phyloP scores from a whole-genome alignment of 2,329 filamentous ascomycete genomes.

The Oidium heveae region DNA sequence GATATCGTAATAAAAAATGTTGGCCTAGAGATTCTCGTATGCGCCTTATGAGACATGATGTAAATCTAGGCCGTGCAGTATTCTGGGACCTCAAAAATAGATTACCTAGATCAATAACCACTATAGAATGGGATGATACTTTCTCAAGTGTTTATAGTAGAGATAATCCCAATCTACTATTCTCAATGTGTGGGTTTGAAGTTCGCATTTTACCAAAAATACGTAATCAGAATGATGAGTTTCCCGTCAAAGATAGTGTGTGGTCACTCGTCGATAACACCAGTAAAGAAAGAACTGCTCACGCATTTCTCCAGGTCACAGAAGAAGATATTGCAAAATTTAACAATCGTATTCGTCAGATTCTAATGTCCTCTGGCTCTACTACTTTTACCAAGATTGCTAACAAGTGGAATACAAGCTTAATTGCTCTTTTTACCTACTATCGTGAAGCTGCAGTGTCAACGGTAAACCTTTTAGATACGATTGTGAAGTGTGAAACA shows the following conservation, averaged over 20 bases:
- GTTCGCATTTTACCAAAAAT: conserved; percentile 90
- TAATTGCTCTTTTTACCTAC: conserved; percentile 95
- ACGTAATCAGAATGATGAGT: conserved; percentile 86
- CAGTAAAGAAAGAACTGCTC: conserved; percentile 86
- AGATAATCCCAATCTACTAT: conserved; percentile 89
- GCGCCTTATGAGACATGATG: conserved; percentile 95
- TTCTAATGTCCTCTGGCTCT: conserved; percentile 97
- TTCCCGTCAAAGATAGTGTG: conserved; percentile 90
- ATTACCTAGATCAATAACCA: conserved; percentile 78
- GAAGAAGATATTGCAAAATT: conserved; percentile 97
- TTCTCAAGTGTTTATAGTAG: conserved; percentile 95
- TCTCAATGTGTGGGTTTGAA: conserved; percentile 96
- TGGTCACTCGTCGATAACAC: conserved; percentile 95
- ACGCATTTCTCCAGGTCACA: conserved; percentile 92
- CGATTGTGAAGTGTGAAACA: conserved; percentile 97
- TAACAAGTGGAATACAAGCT: conserved; percentile 97
- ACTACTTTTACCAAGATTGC: conserved; percentile 99
- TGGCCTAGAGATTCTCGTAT: conserved; percentile 96
- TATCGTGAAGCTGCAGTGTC: conserved; percentile 95
- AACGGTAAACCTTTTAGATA: conserved; percentile 79
- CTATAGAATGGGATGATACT: conserved; percentile 97
- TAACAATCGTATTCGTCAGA: conserved; percentile 95
- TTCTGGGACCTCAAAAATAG: conserved; percentile 99
- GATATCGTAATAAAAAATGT: conserved; percentile 98
- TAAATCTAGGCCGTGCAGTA: conserved; percentile 86